Percentiles rank a stretch among this genome's conserved stretches.
phyloP scores from a whole-genome alignment of 73 alveolate genomes.

The Symbiodinium pilosum region DNA sequence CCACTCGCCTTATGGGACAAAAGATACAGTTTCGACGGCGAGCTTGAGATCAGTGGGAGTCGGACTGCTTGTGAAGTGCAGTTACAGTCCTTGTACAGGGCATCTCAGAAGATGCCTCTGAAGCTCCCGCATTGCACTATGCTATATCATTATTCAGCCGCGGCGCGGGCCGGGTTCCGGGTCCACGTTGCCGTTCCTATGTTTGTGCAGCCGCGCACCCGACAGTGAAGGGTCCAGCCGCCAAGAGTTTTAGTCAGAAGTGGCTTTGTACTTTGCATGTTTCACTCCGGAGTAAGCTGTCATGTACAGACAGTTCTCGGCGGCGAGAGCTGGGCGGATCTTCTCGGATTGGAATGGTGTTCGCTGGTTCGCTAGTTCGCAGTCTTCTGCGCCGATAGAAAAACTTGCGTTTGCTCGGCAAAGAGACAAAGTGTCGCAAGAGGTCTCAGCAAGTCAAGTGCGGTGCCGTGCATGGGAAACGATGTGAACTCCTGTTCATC shows the following conservation, averaged over 20 bases:
- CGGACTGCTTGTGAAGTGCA: not conserved
- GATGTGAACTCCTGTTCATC: too few relatives aligned
- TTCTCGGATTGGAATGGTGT: not conserved
- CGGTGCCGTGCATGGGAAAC: too few relatives aligned
- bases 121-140: not conserved
- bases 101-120: not conserved
- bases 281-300: not conserved
- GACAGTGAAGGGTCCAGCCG: not conserved
- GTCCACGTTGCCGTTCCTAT: not conserved
- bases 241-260: not conserved
- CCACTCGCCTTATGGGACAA: not conserved
- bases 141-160: too few relatives aligned
- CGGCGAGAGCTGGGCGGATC: conserved; percentile 1
- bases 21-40: not conserved
- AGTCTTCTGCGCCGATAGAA: too few relatives aligned
- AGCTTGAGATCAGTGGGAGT: not conserved
- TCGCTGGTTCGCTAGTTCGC: too few relatives aligned
- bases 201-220: not conserved
- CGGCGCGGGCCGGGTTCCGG: too few relatives aligned
- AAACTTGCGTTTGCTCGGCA: too few relatives aligned
- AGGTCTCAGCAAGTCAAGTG: too few relatives aligned
- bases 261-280: too few relatives aligned
- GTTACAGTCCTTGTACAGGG: conserved; percentile 19
- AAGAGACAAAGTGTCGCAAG: too few relatives aligned
- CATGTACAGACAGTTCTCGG: not conserved